These are phyloP conservation scores for Talaromyces thailandensis DNA, from an alignment of 495 filamentous ascomycete genomes.

Conservation along the genomic window DNA sequence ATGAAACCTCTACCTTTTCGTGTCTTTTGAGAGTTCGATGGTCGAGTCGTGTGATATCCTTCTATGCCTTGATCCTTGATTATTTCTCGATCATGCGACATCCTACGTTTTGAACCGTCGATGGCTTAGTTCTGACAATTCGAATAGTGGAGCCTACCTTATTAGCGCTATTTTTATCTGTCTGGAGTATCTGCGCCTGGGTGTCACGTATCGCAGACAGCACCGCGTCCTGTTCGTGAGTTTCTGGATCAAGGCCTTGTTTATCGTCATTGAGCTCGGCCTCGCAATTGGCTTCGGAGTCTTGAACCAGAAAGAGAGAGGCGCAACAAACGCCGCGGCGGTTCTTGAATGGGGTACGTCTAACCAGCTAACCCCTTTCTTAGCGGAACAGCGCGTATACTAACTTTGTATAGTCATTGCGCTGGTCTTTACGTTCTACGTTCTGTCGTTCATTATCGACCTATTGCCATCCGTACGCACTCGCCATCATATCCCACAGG, in stretches of 20 bases:
- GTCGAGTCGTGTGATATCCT: too few species aligned
- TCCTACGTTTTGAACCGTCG: not conserved
- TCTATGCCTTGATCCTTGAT: too few species aligned
- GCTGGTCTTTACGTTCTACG: constrained; percentile 83
- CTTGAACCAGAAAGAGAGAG: constrained; percentile 22
- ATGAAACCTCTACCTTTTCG: too few species aligned
- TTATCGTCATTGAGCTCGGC: constrained; percentile 69
- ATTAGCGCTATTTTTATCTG: constrained; percentile 78
- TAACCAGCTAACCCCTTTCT: not conserved
- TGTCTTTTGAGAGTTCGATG: too few species aligned
- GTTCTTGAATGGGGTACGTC: constrained; percentile 61
- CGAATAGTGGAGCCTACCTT: constrained; percentile 42
- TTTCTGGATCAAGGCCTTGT: constrained; percentile 74
- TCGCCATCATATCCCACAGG: constrained; percentile 40
- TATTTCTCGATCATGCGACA: too few species aligned
- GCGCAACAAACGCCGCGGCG: constrained; percentile 44
- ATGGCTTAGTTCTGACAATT: not conserved
- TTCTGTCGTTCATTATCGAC: constrained; percentile 84
- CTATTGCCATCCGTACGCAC: constrained; percentile 70
- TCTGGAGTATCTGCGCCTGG: constrained; percentile 78
- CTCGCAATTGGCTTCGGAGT: constrained; percentile 60
- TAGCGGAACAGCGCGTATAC: not conserved
- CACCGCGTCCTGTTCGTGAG: constrained; percentile 62
- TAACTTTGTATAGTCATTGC: constrained; percentile 50
- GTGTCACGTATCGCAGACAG: constrained; percentile 59